phyloP scores from a whole-genome alignment of 1,139 yeast species.

The Suhomyces bribrorum region DNA sequence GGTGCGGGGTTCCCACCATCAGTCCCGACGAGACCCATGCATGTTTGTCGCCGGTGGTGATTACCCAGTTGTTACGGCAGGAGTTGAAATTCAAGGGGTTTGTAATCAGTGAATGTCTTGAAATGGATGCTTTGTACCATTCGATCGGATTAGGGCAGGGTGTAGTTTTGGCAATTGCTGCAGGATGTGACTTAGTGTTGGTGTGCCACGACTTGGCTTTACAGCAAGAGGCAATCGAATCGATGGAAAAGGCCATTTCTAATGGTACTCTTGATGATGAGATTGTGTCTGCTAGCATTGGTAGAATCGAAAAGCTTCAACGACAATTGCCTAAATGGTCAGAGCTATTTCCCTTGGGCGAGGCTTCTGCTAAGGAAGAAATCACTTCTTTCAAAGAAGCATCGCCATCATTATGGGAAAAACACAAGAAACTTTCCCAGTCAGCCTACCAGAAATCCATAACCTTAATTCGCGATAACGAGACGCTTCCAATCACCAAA shows the following conservation, averaged over 20 bases:
- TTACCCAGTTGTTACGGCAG: conserved; percentile 53
- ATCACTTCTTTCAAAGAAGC: conserved; percentile 27
- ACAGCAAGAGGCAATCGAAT: conserved; percentile 61
- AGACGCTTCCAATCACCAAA: conserved; percentile 53
- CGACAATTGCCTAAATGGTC: conserved; percentile 49
- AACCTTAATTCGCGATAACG: conserved; percentile 58
- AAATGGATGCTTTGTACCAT: conserved; percentile 64
- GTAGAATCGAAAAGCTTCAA: conserved; percentile 49
- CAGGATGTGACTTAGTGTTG: conserved; percentile 67
- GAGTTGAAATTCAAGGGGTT: conserved; percentile 60
- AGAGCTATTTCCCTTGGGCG: conserved; percentile 44
- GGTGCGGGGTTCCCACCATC: conserved; percentile 67
- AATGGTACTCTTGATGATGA: conserved; percentile 56
- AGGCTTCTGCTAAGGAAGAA: conserved; percentile 30
- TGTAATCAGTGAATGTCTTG: conserved; percentile 65
- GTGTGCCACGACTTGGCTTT: conserved; percentile 60
- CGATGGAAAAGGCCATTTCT: conserved; percentile 53
- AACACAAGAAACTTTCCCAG: conserved; percentile 48
- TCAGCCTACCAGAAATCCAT: conserved; percentile 55
- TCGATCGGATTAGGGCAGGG: conserved; percentile 70
- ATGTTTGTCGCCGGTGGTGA: conserved; percentile 58
- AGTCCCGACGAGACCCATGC: conserved; percentile 66
- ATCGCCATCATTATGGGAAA: conserved; percentile 37
- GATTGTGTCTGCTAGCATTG: conserved; percentile 41
- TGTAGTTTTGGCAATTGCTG: conserved; percentile 59